These are phyloP conservation scores for Geotrichum histeridarum DNA, from an alignment of 1,139 yeast genomes.

Conservation along the genomic window DNA sequence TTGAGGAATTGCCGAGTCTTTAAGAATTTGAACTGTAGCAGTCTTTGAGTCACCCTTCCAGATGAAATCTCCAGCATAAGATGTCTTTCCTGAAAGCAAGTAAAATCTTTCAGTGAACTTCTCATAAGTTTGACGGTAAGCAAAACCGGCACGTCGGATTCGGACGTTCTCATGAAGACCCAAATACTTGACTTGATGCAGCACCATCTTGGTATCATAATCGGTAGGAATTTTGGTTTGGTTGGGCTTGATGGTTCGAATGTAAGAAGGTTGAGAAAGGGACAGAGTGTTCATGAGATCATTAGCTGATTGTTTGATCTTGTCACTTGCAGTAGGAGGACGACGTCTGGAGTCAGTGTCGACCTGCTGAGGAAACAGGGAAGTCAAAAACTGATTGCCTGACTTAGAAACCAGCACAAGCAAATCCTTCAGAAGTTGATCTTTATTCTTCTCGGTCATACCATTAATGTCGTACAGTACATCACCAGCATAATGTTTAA, in stretches of 20 bases:
- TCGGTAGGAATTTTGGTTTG: constrained; percentile 88
- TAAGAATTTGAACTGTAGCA: constrained; percentile 74
- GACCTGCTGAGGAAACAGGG: constrained; percentile 71
- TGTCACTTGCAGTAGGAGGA: constrained; percentile 95
- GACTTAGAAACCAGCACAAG: constrained; percentile 73
- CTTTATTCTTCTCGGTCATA: constrained; percentile 97
- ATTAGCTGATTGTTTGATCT: constrained; percentile 88
- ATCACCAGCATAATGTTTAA: constrained; percentile 98
- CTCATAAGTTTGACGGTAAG: constrained; percentile 94
- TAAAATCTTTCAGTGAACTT: constrained; percentile 96
- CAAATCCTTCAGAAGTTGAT: constrained; percentile 83
- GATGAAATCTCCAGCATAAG: constrained; percentile 96
- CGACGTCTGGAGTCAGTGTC: constrained; percentile 60
- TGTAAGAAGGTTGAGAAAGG: constrained; percentile 87
- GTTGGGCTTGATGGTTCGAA: constrained; percentile 96
- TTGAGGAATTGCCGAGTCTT: constrained; percentile 72
- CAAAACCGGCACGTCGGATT: constrained; percentile 97
- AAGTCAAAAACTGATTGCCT: constrained; percentile 56
- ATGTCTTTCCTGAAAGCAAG: constrained; percentile 77
- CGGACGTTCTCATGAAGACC: constrained; percentile 96
- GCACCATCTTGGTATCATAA: constrained; percentile 80
- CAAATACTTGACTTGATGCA: constrained; percentile 91
- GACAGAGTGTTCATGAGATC: constrained; percentile 83
- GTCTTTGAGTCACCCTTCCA: constrained; percentile 85
- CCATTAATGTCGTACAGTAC: constrained; percentile 85